These are phyloP conservation scores for Fusarium tjaetaba DNA, from an alignment of 2,329 filamentous ascomycete species.

Conservation along the genomic window DNA sequence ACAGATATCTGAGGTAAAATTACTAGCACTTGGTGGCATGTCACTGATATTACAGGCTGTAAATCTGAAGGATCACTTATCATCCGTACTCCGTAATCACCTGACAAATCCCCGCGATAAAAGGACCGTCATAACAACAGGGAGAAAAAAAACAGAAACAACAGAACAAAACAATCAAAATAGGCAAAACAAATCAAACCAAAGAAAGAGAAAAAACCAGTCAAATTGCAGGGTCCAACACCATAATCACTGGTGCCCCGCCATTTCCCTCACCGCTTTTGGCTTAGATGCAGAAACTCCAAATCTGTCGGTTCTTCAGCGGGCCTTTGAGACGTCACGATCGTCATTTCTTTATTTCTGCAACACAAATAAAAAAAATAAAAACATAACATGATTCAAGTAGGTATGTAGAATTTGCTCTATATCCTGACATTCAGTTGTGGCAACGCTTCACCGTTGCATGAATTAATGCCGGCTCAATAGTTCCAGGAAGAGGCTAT, in stretches of 20 bases:
- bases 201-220: constrained; percentile 16
- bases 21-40: constrained; percentile 1
- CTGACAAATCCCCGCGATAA: background rate
- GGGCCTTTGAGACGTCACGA: background rate
- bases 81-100: background rate
- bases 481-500: background rate
- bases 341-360: background rate
- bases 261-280: constrained; percentile 36
- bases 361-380: no score
- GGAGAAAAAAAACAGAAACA: background rate
- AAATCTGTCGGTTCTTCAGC: constrained; percentile 2
- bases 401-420: background rate
- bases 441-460: background rate
- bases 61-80: background rate
- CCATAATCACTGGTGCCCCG: constrained; percentile 22
- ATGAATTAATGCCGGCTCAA: background rate
- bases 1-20: constrained; percentile 4
- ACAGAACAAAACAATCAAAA: constrained; percentile 1
- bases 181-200: constrained; percentile 16
- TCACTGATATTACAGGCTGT: background rate
- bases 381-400: background rate
- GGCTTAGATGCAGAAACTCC: constrained; percentile 28
- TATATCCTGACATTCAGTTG: background rate
- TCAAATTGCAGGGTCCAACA: constrained; percentile 40
- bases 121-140: background rate